Base-by-base conservation (phyloP, 176 grass and related monocot genomes). In the Olyra latifolia region DNA sequence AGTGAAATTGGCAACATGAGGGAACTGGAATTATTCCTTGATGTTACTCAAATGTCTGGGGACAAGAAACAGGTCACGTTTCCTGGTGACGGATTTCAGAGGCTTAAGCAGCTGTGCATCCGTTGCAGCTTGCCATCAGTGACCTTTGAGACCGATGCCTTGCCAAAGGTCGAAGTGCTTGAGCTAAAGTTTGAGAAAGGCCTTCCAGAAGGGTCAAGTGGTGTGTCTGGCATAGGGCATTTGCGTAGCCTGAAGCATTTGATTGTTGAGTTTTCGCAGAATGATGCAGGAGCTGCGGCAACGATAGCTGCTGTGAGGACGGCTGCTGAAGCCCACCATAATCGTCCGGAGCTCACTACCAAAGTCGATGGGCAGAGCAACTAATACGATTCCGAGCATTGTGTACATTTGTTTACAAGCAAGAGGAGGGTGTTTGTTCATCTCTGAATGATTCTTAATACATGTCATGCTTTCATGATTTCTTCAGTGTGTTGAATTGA, bases 191-290 rank as follows among this genome's bases (percentile, higher is more conserved):
- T 60, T 0, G 22, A 73, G 42, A 55, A 82, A 55, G 56, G 66
- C 39, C 56, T n/a, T 73, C 43, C 66, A 71, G 48, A 88, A 55
- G 16, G 47, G 44, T 72, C 74, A 7, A 67, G 40, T 42, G 27
- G 73, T 23, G 58, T 83, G 7, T 83, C 73, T 50, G 80, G 86
- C 17, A 49, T 88, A 10, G 66, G 79, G 59, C 48, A 66, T 59
- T 32, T 88, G 66, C 47, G 15, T 4, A 71, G 12, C 80, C 86
- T 88, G 49, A 88, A 66, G 67, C 40, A 83, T 79, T 22, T 88
- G 17, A 0, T 58, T 6, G 15, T 88, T 4, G 80, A 83, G 28
- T 83, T 88, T 72, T 28, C 17, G 2, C 20, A 78, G 57, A 7
- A 44, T 11, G 80, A 79, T 83, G 66, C 48, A 2, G 58, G 28